Base-by-base conservation (phyloP, 805 yeast genomes). In the Yamadazyma olivae region DNA sequence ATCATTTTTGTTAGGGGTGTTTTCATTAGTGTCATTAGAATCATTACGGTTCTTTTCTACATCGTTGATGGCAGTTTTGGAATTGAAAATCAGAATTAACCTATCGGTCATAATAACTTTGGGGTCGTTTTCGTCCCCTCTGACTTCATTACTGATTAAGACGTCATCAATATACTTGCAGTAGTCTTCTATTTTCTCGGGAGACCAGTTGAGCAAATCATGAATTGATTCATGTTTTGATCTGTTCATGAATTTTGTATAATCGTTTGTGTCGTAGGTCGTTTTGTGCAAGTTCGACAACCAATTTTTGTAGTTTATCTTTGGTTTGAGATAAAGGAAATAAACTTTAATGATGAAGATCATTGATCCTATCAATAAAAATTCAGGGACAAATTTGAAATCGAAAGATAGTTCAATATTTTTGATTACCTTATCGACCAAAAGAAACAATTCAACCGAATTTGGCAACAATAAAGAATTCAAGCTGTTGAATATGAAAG, bases 91-190 rank as follows among this genome's bases (percentile, higher is more conserved):
- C 39, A 51, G 59, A 37, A 39, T 50, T 18, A 67, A 51, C 35
- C 63, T 50, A 32, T 55, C 55, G 14, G 58, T 55, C 54, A 61
- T 53, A 13, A 53, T 48, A 9, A 45, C 39, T 19, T 51, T 45
- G 18, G 44, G 45, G n/a, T 33, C 31, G 23, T 38, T 33, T 4
- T 21, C 17, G n/a, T 33, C 16, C 2, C 27, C 27, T n/a, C 17
- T 17, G 4, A 32, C 33, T 19, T 30, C 33, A 18, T 32, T 36
- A 3, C 10, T 54, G 2, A 63, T 44, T 10, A 66, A 33, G 25
- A 53, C 54, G 7, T 63, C 63, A 33, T 65, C 57, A 34, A 74
- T 65, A 78, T 83, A 75, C 16, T 68, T 59, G 18, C 79, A 52
- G 52, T 78, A 83, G 18, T 62, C 53, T 3, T 64, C 64, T 3